These are phyloP conservation scores for Basidiobolus meristosporus DNA, from an alignment of 371 early-diverging fungal genomes.

Conservation along the genomic window DNA sequence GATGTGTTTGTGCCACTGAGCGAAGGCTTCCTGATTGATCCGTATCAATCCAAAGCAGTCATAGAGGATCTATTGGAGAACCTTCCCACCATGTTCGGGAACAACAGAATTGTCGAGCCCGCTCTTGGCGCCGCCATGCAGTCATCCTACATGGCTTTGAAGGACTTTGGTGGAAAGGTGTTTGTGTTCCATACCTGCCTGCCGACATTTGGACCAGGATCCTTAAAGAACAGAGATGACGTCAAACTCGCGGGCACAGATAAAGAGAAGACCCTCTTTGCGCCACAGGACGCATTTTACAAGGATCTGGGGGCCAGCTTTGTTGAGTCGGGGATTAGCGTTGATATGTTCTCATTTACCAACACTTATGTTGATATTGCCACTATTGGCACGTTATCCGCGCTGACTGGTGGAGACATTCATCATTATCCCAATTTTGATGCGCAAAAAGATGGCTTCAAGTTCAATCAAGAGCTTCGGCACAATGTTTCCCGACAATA, in stretches of 20 bases:
- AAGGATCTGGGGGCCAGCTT: conserved; percentile 56
- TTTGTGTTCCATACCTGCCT: conserved; percentile 63
- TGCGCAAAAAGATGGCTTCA: conserved; percentile 30
- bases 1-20: conserved; percentile 86
- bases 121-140: conserved; percentile 73
- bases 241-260: conserved; percentile 72
- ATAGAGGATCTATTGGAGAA: conserved; percentile 66
- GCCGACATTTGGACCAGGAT: conserved; percentile 73
- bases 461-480: conserved; percentile 45
- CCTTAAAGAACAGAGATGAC: conserved; percentile 71
- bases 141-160: conserved; percentile 54
- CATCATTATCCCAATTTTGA: conserved; percentile 64
- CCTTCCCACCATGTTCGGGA: conserved; percentile 61
- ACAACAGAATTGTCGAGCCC: conserved; percentile 43
- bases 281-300: conserved; percentile 75
- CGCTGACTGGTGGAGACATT: conserved; percentile 78
- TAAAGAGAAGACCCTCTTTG: conserved; percentile 69
- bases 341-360: conserved; percentile 81
- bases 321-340: conserved; percentile 56
- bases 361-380: conserved; percentile 75
- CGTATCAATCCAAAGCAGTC: conserved; percentile 12
- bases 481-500: conserved; percentile 52
- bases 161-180: conserved; percentile 68
- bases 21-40: conserved; percentile 74
- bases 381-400: conserved; percentile 47